A percentile compares a stretch with the other conserved stretches of the same genome.
Evolutionary conservation across 192 early-diverging fungal genomes (phyloP).

Genomic region (Piromyces sp.): DNA sequence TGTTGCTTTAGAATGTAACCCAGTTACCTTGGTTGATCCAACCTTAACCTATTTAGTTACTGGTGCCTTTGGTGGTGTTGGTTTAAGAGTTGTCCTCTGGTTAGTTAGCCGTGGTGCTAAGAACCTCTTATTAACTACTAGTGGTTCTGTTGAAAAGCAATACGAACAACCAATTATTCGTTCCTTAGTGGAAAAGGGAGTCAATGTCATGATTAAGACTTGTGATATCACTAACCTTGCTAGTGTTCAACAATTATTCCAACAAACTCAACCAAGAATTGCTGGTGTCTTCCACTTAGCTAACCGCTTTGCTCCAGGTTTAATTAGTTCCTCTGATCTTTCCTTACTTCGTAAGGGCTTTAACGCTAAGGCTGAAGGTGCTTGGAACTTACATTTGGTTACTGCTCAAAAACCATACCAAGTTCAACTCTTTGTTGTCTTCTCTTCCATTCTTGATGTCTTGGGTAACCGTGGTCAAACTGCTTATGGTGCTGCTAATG

Average conservation of each 20-base stretch:
- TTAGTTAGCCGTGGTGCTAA: background rate
- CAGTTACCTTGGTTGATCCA: background rate
- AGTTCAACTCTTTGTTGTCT: background rate
- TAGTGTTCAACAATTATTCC: background rate
- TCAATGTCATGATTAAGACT: background rate
- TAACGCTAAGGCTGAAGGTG: background rate
- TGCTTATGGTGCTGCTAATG: background rate
- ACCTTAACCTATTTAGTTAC: background rate
- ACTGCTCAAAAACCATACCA: background rate
- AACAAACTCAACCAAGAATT: background rate
- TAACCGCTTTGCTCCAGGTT: background rate
- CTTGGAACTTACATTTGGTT: background rate
- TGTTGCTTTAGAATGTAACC: background rate
- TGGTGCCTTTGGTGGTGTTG: background rate
- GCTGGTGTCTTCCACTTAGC: background rate
- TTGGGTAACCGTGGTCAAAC: background rate
- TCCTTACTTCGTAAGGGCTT: background rate
- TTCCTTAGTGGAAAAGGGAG: background rate
- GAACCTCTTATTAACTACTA: background rate
- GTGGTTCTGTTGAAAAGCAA: background rate
- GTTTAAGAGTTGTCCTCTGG: background rate
- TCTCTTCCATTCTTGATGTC: background rate
- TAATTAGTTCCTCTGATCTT: background rate
- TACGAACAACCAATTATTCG: background rate
- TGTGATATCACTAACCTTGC: background rate